These are phyloP conservation scores for Termitomyces heimii DNA, from an alignment of 768 basidiomycete species.

Conservation along the genomic window DNA sequence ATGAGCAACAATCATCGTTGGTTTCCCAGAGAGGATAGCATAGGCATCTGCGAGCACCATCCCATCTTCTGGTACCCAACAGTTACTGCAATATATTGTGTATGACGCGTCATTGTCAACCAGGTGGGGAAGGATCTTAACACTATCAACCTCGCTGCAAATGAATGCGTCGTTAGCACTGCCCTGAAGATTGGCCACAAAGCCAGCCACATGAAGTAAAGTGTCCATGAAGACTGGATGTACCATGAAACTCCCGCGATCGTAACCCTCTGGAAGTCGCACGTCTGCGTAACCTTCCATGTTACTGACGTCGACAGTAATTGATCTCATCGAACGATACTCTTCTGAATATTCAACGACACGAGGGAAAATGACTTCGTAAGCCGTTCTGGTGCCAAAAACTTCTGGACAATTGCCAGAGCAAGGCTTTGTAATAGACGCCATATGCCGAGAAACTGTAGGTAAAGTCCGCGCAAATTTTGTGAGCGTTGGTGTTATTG, in stretches of 20 bases:
- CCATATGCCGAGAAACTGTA: slow-evolving; percentile 25
- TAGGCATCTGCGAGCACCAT: slow-evolving; percentile 47
- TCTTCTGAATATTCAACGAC: slow-evolving; percentile 56
- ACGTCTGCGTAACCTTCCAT: slow-evolving; percentile 49
- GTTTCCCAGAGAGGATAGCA: slow-evolving; percentile 34
- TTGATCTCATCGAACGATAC: slow-evolving; percentile 52
- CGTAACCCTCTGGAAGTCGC: slow-evolving; percentile 28
- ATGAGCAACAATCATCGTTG: slow-evolving; percentile 43
- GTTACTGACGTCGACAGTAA: slow-evolving; percentile 42
- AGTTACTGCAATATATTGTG: slow-evolving; percentile 45
- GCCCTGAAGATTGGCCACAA: slow-evolving; percentile 57
- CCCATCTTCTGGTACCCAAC: slow-evolving; percentile 35
- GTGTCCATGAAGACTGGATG: slow-evolving; percentile 63
- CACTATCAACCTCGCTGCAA: slow-evolving; percentile 47
- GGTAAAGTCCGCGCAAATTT: slow-evolving; percentile 35
- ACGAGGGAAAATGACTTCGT: slow-evolving; percentile 64
- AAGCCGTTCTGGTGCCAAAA: slow-evolving; percentile 50
- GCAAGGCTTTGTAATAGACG: slow-evolving; percentile 21
- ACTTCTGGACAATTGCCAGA: slow-evolving; percentile 29
- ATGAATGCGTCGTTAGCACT: slow-evolving; percentile 51
- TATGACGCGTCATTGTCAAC: slow-evolving; percentile 37
- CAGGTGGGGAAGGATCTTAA: slow-evolving; percentile 39
- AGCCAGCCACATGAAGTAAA: slow-evolving; percentile 64
- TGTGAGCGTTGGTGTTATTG: slow-evolving; percentile 20
- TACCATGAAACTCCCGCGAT: slow-evolving; percentile 29